A percentile compares a stretch with the other conserved stretches of the same genome.
phyloP scores from a whole-genome alignment of 2,329 filamentous ascomycete genomes.

The Colletotrichum aenigma region DNA sequence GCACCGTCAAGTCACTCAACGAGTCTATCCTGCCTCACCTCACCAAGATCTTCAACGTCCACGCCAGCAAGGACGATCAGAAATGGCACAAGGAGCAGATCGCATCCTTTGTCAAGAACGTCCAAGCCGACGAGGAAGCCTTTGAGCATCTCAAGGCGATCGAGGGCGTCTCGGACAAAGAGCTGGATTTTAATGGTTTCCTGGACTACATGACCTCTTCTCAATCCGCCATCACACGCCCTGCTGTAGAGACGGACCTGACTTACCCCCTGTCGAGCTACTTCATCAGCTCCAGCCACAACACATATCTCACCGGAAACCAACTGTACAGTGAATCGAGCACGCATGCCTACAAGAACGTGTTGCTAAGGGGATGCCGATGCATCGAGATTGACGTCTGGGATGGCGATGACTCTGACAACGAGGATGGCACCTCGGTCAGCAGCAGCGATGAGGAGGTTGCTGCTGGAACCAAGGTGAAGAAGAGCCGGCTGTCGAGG shows the following conservation, averaged over 20 bases:
- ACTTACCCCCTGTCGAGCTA: slow-evolving; percentile 86
- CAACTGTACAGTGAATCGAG: slow-evolving; percentile 88
- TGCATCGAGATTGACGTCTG: slow-evolving; percentile 96
- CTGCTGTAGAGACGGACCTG: slow-evolving; percentile 53
- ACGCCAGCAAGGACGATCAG: slow-evolving; percentile 42
- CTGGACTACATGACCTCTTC: slow-evolving; percentile 61
- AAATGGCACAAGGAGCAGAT: slow-evolving; percentile 51
- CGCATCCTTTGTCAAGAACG: slow-evolving; percentile 47
- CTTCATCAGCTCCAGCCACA: slow-evolving; percentile 93
- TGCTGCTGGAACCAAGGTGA: background rate
- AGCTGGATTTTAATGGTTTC: slow-evolving; percentile 53
- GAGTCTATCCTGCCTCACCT: slow-evolving; percentile 45
- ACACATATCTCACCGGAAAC: slow-evolving; percentile 89
- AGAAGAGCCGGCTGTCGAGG: slow-evolving; percentile 58
- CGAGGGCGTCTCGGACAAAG: slow-evolving; percentile 31
- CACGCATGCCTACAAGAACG: slow-evolving; percentile 85
- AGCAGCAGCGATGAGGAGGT: slow-evolving; percentile 54
- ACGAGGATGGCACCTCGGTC: slow-evolving; percentile 60
- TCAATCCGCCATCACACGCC: slow-evolving; percentile 45
- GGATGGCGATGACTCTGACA: slow-evolving; percentile 82
- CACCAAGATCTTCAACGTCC: slow-evolving; percentile 48
- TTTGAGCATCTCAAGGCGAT: background rate
- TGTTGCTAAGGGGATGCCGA: slow-evolving; percentile 82
- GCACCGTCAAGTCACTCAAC: slow-evolving; percentile 45
- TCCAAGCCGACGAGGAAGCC: slow-evolving; percentile 42